phyloP scores from a whole-genome alignment of 176 grass and related monocot species.

The Luzula sylvatica region DNA sequence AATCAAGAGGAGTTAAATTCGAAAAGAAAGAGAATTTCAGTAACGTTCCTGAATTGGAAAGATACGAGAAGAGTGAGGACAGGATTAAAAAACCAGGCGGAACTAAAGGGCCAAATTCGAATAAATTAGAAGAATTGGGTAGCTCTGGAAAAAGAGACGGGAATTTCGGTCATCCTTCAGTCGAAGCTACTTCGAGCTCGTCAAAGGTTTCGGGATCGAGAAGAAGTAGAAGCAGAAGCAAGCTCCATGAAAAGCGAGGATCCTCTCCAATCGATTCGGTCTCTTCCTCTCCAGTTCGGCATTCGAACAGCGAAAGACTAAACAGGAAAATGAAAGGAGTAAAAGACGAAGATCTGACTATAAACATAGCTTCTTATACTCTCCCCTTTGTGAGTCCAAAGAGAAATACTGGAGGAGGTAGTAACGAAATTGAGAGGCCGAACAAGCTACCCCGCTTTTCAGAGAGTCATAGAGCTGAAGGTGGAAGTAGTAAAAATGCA shows the following conservation, averaged over 20 bases:
- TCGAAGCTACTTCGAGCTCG: slow-evolving; percentile 64
- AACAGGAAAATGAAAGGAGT: slow-evolving; percentile 35
- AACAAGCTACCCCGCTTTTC: slow-evolving; percentile 19
- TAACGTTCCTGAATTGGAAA: slow-evolving; percentile 28
- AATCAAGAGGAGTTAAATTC: slow-evolving; percentile 35
- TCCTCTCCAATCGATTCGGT: slow-evolving; percentile 53
- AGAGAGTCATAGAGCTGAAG: slow-evolving; percentile 28
- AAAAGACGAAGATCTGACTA: slow-evolving; percentile 38
- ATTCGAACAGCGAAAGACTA: slow-evolving; percentile 37
- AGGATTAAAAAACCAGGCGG: slow-evolving; percentile 31
- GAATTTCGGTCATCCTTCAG: slow-evolving; percentile 28
- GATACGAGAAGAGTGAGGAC: slow-evolving; percentile 32
- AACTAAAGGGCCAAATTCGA: slow-evolving; percentile 22
- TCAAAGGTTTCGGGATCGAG: slow-evolving; percentile 50
- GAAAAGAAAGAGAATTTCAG: slow-evolving; percentile 40
- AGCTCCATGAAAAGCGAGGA: slow-evolving; percentile 35
- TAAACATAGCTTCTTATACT: slow-evolving; percentile 41
- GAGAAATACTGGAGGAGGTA: slow-evolving; percentile 27
- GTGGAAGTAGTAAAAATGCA: slow-evolving; percentile 26
- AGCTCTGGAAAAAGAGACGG: slow-evolving; percentile 35
- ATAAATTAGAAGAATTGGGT: slow-evolving; percentile 22
- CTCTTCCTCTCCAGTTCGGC: slow-evolving; percentile 61
- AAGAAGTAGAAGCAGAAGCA: slow-evolving; percentile 37
- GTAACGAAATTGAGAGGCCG: slow-evolving; percentile 31
- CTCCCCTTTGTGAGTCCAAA: slow-evolving; percentile 29